Percentiles rank a stretch among this genome's conserved stretches.
Conservation (phyloP, 306 rosid species). For the Notholithocarpus densiflorus region DNA sequence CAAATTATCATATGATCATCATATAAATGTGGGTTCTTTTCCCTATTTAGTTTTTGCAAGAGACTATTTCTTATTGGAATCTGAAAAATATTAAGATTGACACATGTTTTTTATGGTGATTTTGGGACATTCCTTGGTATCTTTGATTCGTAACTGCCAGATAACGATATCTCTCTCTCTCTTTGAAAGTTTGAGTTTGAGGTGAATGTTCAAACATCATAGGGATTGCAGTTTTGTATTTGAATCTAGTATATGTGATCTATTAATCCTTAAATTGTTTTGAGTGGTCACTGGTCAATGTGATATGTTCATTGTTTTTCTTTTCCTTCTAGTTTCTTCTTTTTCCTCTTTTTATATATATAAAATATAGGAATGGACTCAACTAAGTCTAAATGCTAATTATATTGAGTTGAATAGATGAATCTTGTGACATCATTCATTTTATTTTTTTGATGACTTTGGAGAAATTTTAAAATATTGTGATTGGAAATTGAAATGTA, state of each 20-base stretch:
- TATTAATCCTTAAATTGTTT: not conserved
- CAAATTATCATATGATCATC: not conserved
- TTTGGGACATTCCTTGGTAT: not conserved
- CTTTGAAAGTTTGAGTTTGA: not conserved
- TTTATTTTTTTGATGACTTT: not conserved
- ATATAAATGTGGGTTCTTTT: not conserved
- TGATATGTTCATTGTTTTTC: not conserved
- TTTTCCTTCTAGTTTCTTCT: not conserved
- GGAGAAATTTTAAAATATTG: not conserved
- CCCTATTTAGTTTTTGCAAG: not conserved
- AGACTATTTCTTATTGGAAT: not conserved
- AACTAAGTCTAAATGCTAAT: not conserved
- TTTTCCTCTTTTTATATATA: not conserved
- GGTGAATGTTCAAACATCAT: not conserved
- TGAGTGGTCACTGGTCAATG: not conserved
- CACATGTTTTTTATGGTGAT: not conserved
- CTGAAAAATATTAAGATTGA: no score
- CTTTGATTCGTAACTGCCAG: not conserved
- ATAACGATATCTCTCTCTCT: not conserved
- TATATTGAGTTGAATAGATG: not conserved
- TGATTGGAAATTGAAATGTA: not conserved
- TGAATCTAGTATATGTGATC: not conserved
- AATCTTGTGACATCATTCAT: not conserved
- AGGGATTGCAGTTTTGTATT: not conserved
- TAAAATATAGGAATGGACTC: not conserved